Conservation (phyloP, 2,329 filamentous ascomycete genomes). For the Pseudopyricularia cyperi region DNA sequence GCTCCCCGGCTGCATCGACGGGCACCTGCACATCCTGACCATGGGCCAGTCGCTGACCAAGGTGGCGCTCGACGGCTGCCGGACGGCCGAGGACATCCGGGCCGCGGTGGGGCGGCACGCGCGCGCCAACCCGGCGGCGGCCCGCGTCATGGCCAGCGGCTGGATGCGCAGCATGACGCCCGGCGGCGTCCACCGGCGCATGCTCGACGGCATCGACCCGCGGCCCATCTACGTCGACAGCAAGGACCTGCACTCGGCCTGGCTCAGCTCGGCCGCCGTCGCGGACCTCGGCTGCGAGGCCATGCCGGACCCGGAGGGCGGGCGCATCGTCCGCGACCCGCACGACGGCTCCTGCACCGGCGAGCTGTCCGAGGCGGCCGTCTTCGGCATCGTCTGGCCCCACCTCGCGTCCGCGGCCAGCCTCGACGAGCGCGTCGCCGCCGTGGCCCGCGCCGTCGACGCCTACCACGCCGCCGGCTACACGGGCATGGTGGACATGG, state of each 20-base stretch:
- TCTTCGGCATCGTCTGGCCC: constrained; percentile 40
- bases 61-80: constrained; percentile 31
- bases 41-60: constrained; percentile 41
- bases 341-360: constrained; percentile 32
- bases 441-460: constrained; percentile 29
- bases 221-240: constrained; percentile 42
- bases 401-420: constrained; percentile 33
- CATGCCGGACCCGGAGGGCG: constrained; percentile 35
- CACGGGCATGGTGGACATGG: constrained; percentile 44
- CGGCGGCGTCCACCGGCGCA: constrained; percentile 30
- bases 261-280: constrained; percentile 39
- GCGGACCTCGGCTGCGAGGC: constrained; percentile 32
- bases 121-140: constrained; percentile 25
- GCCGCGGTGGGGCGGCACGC: constrained; percentile 30
- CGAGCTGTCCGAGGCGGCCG: constrained; percentile 39
- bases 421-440: constrained; percentile 31
- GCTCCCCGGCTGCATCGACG: constrained; percentile 43
- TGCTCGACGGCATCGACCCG: constrained; percentile 34
- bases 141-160: constrained; percentile 35
- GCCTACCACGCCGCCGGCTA: constrained; percentile 37
- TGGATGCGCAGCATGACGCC: constrained; percentile 46
- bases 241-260: constrained; percentile 42
- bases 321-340: constrained; percentile 33
- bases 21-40: constrained; percentile 43
- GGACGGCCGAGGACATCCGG: constrained; percentile 33